Evolutionary conservation across 495 filamentous ascomycete species (phyloP), one percentile per base, ranked within the genome.

Genomic region (Penicillium bialowiezense): DNA sequence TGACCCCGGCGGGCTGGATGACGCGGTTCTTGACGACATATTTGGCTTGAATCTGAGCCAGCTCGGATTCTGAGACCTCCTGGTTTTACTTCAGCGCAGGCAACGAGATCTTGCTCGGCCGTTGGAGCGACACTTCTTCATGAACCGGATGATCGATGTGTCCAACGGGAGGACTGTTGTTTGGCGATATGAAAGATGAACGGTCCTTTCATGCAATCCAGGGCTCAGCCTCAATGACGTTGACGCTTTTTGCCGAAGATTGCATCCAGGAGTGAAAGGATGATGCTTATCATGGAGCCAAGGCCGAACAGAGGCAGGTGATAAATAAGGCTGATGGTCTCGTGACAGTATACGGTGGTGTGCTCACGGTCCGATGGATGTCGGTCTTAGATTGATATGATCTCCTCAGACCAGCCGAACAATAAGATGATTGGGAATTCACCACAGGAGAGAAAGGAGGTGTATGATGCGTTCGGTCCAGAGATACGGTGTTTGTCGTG

Each of bases 101-200:
- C 50, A 60, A 54, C 53, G 57, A 63, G 53, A 59, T 50, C 74
- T 48, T 80, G 69, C 67, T 84, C 81, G 31, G 78, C 77, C 23
- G 76, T 44, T 55, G 52, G 42, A 33, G 52, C 39, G 51, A 53
- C 56, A 54, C 58, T 34, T 48, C 58, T 58, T 59, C 65, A 69
- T 69, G 52, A 63, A 62, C 60, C 52, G 51, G 28, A 56, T 64
- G 56, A 58, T 49, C 52, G 44, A 59, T 50, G 40, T 23, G 18
- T 24, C 15, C 14, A 15, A 21, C 21, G 21, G 21, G n/a, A 21
- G 23, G 3, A 21, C 21, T 7, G 12, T 15, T 9, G 21, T n/a
- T 10, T 18, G 38, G 53, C 41, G 44, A 29, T 37, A 38, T 41
- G 18, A 13, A 8, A 12, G 13, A 32, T 24, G 14, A 3, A 10